These are phyloP conservation scores for Candida pseudoglaebosa DNA, from an alignment of 805 yeast genomes.

Conservation along the genomic window DNA sequence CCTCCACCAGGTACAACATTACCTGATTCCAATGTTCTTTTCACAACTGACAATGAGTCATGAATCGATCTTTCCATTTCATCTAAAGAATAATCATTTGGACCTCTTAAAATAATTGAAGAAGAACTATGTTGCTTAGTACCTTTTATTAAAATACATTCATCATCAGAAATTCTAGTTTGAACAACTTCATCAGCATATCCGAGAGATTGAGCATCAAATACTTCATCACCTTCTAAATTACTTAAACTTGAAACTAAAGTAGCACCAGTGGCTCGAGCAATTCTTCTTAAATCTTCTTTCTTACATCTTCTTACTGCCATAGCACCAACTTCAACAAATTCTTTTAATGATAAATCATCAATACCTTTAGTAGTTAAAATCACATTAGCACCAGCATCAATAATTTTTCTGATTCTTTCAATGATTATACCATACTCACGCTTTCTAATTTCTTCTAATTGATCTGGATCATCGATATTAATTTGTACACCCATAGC, in stretches of 20 bases:
- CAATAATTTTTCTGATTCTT: conserved; percentile 73
- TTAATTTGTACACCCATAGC: conserved; percentile 97
- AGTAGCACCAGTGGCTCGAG: conserved; percentile 97
- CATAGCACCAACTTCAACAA: conserved; percentile 88
- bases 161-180: conserved; percentile 91
- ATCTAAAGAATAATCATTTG: conserved; percentile 91
- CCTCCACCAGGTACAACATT: conserved; percentile 98
- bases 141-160: conserved; percentile 88
- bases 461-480: conserved; percentile 94
- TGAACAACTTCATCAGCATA: conserved; percentile 87
- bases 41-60: conserved; percentile 91
- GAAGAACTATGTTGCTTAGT: conserved; percentile 88
- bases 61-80: conserved; percentile 98
- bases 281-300: conserved; percentile 94
- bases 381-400: conserved; percentile 89
- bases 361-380: conserved; percentile 94
- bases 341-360: conserved; percentile 85
- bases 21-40: conserved; percentile 93
- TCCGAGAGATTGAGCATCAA: conserved; percentile 81
- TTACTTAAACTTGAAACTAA: conserved; percentile 82
- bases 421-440: conserved; percentile 85
- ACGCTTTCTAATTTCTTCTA: conserved; percentile 86
- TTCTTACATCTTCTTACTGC: conserved; percentile 96
- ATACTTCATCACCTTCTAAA: conserved; percentile 93
- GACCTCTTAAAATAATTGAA: conserved; percentile 90